Evolutionary conservation across 2,329 filamentous ascomycete species (phyloP), one percentile per base, ranked within the genome.

Genomic region (Verruconis gallopava): DNA sequence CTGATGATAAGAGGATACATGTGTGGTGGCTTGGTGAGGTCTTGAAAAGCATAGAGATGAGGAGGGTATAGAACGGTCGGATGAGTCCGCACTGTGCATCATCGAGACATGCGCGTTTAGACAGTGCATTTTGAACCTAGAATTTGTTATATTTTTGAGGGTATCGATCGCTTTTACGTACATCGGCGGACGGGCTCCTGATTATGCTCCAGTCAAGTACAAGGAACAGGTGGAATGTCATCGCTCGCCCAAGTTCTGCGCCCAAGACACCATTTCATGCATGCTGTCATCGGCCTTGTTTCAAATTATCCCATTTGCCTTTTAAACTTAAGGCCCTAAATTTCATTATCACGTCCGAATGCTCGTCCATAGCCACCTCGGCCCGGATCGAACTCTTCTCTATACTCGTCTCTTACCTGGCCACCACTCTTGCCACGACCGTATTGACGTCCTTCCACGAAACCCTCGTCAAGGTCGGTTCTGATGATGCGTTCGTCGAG

Each of bases 381-480:
- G 13, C 91, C 91, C 46, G 94, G 89, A 58, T 98, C 91, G 57
- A 80, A 98, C 65, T 98, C 91, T 60, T 95, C 85, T 36, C 91
- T 77, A 64, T 96, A 98, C 68, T 98, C 93, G 59, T 98, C 91
- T 50, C 91, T 78, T 48, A 98, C 91, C 65, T 98, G 91, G 3
- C 91, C 91, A 45, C 91, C 91, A 46, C 85, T 93, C 68, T 93
- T 94, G 54, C 89, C 89, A 41, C 89, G 79, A 48, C 73, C 91
- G 60, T 95, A 98, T 66, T 98, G 91, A 46, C 91, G 76, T 4
- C 91, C 91, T 67, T 98, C 91, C 51, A 88, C 79, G 53, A 98
- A 98, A 2, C 91, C 91, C 21, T 93, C 88, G 57, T 98, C 91
- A 38, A 96, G 64, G 66, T 98, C 91, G 18, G 89, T 94, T 46